Percentiles rank a stretch among this genome's conserved stretches.
phyloP scores from a whole-genome alignment of 2,329 filamentous ascomycete species.

The Rhynchosporium graminicola region DNA sequence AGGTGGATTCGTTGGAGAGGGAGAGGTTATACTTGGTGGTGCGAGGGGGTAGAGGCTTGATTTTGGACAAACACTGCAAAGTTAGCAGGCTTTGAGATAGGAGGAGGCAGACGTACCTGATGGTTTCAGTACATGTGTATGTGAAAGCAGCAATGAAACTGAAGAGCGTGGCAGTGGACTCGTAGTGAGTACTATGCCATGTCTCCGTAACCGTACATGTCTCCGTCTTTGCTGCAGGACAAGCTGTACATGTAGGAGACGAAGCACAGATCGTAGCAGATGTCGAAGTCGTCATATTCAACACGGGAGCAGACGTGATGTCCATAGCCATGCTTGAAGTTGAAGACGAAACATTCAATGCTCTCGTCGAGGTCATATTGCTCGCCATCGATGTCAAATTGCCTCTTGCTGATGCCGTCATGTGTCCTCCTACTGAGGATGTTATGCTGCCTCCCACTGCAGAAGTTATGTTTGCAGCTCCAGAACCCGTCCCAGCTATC shows the following conservation, averaged over 20 bases:
- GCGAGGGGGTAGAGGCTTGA: slow-evolving; percentile 13
- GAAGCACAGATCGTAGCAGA: slow-evolving; percentile 4
- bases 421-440: not conserved
- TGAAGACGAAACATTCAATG: slow-evolving; percentile 2
- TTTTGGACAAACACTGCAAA: slow-evolving; percentile 20
- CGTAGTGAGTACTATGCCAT: slow-evolving; percentile 34
- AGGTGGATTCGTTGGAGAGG: not conserved
- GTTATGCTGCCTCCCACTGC: not conserved
- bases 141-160: slow-evolving; percentile 31
- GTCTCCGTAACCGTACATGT: slow-evolving; percentile 34
- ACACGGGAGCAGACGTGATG: slow-evolving; percentile 15
- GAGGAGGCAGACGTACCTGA: slow-evolving; percentile 20
- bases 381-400: not conserved
- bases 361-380: not conserved
- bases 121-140: slow-evolving; percentile 32
- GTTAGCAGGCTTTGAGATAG: not conserved
- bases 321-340: slow-evolving; percentile 2
- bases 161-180: slow-evolving; percentile 28
- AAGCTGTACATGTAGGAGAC: slow-evolving; percentile 19
- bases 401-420: not conserved
- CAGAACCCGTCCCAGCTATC: slow-evolving; percentile 10
- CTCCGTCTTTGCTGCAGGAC: slow-evolving; percentile 23
- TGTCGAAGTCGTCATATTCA: not conserved
- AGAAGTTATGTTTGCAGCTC: not conserved
- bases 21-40: slow-evolving; percentile 6